phyloP scores from a whole-genome alignment of 2,329 filamentous ascomycete species.

The Nigrospora osmanthi region DNA sequence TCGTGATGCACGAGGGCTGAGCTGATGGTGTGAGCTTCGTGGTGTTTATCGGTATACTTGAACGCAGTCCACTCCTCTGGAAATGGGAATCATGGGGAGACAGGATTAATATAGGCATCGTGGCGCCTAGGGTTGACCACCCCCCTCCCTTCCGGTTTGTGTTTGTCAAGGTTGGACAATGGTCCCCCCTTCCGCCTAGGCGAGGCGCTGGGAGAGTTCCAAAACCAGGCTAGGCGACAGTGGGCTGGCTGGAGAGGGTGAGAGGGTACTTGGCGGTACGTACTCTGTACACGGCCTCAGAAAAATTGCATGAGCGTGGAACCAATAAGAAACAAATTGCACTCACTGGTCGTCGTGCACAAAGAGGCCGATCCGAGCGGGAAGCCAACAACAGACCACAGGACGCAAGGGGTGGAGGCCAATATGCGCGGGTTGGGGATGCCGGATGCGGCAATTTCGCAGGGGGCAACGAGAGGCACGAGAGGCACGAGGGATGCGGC shows the following conservation, averaged over 20 bases:
- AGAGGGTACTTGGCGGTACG: background rate
- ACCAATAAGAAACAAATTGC: background rate
- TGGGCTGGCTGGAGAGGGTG: background rate
- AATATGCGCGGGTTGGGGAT: background rate
- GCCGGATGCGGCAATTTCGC: background rate
- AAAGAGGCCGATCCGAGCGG: background rate
- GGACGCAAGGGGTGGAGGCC: too few relatives aligned
- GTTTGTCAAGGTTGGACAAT: too few relatives aligned
- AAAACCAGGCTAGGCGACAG: background rate
- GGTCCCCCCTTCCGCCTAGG: background rate
- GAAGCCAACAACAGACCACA: too few relatives aligned
- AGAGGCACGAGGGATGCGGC: too few relatives aligned
- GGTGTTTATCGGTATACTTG: background rate
- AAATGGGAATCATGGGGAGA: background rate
- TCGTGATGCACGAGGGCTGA: background rate
- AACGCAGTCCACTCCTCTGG: background rate
- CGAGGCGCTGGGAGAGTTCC: background rate
- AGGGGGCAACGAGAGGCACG: too few relatives aligned
- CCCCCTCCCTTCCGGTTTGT: background rate
- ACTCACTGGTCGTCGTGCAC: background rate
- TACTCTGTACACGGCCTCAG: background rate
- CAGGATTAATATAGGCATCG: background rate
- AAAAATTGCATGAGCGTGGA: background rate
- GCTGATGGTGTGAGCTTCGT: background rate
- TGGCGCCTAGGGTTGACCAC: background rate